Conservation (phyloP, 2,329 filamentous ascomycete species). For the Emericellopsis atlantica region DNA sequence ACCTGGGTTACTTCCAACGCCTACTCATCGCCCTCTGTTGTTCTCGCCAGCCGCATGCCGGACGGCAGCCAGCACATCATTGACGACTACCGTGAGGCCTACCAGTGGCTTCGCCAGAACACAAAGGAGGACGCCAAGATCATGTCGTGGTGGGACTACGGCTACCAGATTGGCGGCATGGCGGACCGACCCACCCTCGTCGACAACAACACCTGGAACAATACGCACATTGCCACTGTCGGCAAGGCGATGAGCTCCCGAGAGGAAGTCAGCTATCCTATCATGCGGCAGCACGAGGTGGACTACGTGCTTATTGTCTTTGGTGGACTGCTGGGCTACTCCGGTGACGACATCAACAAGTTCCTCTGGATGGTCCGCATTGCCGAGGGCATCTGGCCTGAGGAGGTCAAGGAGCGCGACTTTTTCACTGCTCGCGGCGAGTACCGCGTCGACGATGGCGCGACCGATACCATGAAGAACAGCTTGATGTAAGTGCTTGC, state of each 20-base stretch:
- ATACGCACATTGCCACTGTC: conserved; percentile 97
- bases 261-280: conserved; percentile 96
- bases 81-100: conserved; percentile 97
- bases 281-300: conserved; percentile 96
- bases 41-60: conserved; percentile 80
- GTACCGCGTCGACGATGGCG: conserved; percentile 86
- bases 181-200: conserved; percentile 92
- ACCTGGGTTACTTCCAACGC: conserved; percentile 99
- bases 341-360: conserved; percentile 98
- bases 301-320: conserved; percentile 98
- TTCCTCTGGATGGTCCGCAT: conserved; percentile 99
- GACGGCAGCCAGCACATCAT: conserved; percentile 98
- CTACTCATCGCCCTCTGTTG: conserved; percentile 95
- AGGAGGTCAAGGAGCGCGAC: conserved; percentile 92
- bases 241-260: conserved; percentile 97
- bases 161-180: conserved; percentile 99
- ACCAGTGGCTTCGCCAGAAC: conserved; percentile 98
- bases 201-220: conserved; percentile 99
- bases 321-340: conserved; percentile 90
- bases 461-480: conserved; percentile 96
- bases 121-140: conserved; percentile 91
- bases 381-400: conserved; percentile 98
- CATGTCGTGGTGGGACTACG: conserved; percentile 99
- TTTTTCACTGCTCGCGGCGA: conserved; percentile 93
- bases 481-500: conserved; percentile 74